Percentiles rank a stretch among this genome's conserved stretches.
phyloP scores from a whole-genome alignment of 2,329 filamentous ascomycete species.

The Trichoderma simmonsii region DNA sequence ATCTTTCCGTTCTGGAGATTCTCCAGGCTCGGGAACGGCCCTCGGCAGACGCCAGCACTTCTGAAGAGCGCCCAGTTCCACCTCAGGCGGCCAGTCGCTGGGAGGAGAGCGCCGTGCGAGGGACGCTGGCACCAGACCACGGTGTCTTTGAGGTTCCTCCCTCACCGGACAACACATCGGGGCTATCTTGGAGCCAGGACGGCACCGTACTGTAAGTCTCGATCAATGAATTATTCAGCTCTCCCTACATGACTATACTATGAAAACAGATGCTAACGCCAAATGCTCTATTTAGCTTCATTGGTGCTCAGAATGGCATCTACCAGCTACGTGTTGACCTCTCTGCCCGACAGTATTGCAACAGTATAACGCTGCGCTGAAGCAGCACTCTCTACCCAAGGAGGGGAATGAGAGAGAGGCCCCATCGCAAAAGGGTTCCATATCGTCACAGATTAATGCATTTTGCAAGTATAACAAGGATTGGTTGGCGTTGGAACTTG shows the following conservation, averaged over 20 bases:
- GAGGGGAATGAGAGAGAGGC: too few species aligned
- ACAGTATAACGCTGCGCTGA: conserved; percentile 52
- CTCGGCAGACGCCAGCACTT: conserved; percentile 33
- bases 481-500: conserved; percentile 3
- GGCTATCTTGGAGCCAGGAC: conserved; percentile 60
- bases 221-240: neutral
- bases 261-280: conserved; percentile 22
- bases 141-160: conserved; percentile 44
- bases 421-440: neutral
- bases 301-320: conserved; percentile 68
- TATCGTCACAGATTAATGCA: neutral
- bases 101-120: conserved; percentile 37
- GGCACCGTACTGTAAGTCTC: conserved; percentile 55
- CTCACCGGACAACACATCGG: conserved; percentile 57
- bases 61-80: conserved; percentile 36
- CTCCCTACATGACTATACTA: neutral
- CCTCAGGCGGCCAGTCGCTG: conserved; percentile 38
- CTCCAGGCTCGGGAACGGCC: conserved; percentile 35
- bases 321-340: conserved; percentile 70
- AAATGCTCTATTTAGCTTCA: conserved; percentile 44
- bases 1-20: conserved; percentile 38
- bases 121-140: conserved; percentile 35
- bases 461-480: neutral
- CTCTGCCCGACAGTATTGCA: conserved; percentile 56
- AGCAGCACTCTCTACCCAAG: neutral